Evolutionary conservation across 495 filamentous ascomycete species (phyloP), one percentile per base, ranked within the genome.

Genomic region (Penicillium antarcticum): DNA sequence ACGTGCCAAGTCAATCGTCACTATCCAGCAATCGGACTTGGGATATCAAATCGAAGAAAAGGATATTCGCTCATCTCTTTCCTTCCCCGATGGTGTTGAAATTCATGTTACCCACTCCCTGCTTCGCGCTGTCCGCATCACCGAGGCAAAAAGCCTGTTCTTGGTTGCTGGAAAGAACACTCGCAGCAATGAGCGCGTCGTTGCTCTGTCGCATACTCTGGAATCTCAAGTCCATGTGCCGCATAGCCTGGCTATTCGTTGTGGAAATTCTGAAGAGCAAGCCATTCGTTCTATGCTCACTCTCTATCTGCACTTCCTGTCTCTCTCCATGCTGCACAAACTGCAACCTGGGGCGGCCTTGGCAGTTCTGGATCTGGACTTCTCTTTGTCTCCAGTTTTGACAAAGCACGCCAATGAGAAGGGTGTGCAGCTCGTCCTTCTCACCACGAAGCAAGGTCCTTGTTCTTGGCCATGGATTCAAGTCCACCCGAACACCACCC

Each of bases 301-400:
- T 3, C 34, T 65, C 4, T 62, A 62, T 33, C 34, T 24, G 1
- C 40, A 60, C 21, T 42, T 65, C 13, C 26, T 65, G 1, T 48
- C 40, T 21, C 48, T 48, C n/a, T 52, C 59, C 10, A 39, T 62
- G 18, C 12, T 62, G 10, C 43, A 43, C 0, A 42, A 51, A 1
- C 31, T 55, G 0, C 21, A 18, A 5, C 34, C 56, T 7, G 62
- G 62, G 1, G 51, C 21, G 11, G 19, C 34, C 2, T 12, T 65
- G 10, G 59, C 42, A 1, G 51, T 62, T 5, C 18, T 66, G 17
- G 60, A 63, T 12, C 57, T 57, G 2, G 60, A 60, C 12, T 67
- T 55, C 21, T 57, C 56, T 1, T 9, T 58, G 1, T 41, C 50
- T 13, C 48, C 49, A 0, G 45, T 59, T 4, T 32, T 65, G 19